Percentiles rank a stretch among this genome's conserved stretches.
Evolutionary conservation across 2,329 filamentous ascomycete genomes (phyloP).

Genomic region (Lojkania enalia): DNA sequence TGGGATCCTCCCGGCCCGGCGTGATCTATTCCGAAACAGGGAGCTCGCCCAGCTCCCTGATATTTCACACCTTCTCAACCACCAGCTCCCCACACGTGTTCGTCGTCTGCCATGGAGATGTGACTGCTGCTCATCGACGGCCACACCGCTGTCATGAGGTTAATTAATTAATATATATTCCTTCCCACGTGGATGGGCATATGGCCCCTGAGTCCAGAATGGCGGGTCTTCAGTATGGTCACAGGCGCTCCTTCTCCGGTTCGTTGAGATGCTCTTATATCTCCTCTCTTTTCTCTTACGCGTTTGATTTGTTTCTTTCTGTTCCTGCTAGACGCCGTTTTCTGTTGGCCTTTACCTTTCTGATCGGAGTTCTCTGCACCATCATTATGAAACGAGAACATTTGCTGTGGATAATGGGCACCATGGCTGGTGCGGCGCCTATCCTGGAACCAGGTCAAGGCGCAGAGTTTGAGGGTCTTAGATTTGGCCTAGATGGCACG

Average conservation of each 20-base stretch:
- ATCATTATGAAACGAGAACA: slow-evolving; percentile 24
- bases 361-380: slow-evolving; percentile 14
- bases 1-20: too few relatives aligned
- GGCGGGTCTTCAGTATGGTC: too few relatives aligned
- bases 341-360: slow-evolving; percentile 13
- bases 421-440: slow-evolving; percentile 12
- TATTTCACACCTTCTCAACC: too few relatives aligned
- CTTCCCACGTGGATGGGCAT: too few relatives aligned
- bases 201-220: too few relatives aligned
- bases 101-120: too few relatives aligned
- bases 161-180: too few relatives aligned
- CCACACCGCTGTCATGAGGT: too few relatives aligned
- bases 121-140: too few relatives aligned
- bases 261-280: not conserved
- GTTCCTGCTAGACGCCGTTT: slow-evolving; percentile 7
- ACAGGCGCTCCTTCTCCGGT: not conserved
- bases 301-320: slow-evolving; percentile 6
- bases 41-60: too few relatives aligned
- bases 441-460: slow-evolving; percentile 5
- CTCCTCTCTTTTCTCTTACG: not conserved
- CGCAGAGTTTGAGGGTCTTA: slow-evolving; percentile 22
- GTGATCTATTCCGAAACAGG: too few relatives aligned
- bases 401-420: slow-evolving; percentile 16
- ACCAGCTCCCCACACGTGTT: too few relatives aligned
- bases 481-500: slow-evolving; percentile 36